These are phyloP conservation scores for Blepharisma stoltei DNA, from an alignment of 73 alveolate species.

Conservation along the genomic window DNA sequence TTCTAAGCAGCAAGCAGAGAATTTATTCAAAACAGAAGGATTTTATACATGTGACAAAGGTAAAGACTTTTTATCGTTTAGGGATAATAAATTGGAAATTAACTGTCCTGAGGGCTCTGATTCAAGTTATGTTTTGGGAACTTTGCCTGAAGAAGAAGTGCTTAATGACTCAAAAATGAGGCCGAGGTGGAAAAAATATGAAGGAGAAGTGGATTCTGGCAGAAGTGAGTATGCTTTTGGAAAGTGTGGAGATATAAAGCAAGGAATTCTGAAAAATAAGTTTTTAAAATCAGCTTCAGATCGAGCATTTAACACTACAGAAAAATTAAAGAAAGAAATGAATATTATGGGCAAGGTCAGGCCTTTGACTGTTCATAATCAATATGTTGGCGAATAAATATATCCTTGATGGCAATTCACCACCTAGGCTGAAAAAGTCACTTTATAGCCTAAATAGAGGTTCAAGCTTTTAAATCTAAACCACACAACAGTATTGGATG, in stretches of 20 bases:
- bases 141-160: conserved; percentile 5
- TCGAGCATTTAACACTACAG: not conserved
- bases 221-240: conserved; percentile 5
- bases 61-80: too few relatives aligned
- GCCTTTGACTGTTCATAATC: conserved; percentile 22
- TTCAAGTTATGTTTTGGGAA: not conserved
- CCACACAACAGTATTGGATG: too few relatives aligned
- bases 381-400: too few relatives aligned
- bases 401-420: too few relatives aligned
- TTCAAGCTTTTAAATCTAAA: too few relatives aligned
- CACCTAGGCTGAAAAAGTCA: too few relatives aligned
- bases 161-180: not conserved
- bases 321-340: not conserved
- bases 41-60: too few relatives aligned
- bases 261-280: not conserved
- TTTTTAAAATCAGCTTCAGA: not conserved
- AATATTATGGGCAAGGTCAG: not conserved
- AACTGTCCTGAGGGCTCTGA: too few relatives aligned
- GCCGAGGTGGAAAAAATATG: not conserved
- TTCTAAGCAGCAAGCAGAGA: too few relatives aligned
- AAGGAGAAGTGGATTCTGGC: not conserved
- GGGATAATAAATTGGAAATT: too few relatives aligned
- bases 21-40: too few relatives aligned
- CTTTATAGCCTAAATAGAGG: too few relatives aligned
- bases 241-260: not conserved